A percentile compares a stretch with the other conserved stretches of the same genome.
These are phyloP conservation scores for Pilobolus umbonatus DNA, from an alignment of 192 early-diverging fungal species.

Conservation along the genomic window DNA sequence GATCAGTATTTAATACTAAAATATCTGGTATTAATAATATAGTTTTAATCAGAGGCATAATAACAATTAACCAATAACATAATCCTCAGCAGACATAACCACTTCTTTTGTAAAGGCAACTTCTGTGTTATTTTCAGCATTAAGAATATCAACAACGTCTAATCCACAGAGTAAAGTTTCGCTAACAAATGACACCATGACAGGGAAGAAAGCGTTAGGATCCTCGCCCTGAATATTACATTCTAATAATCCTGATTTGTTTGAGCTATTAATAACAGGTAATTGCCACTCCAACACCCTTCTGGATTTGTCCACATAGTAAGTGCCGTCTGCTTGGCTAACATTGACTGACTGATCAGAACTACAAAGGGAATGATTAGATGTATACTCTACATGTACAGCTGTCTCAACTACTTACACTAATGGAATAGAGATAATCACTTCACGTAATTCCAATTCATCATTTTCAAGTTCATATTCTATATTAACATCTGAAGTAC, in stretches of 20 bases:
- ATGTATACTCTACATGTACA: not conserved
- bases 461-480: slow-evolving; percentile 88
- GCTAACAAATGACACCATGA: slow-evolving; percentile 71
- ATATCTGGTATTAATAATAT: too few species aligned
- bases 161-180: slow-evolving; percentile 72
- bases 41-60: not conserved
- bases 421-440: slow-evolving; percentile 86
- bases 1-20: too few species aligned
- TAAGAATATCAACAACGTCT: slow-evolving; percentile 53
- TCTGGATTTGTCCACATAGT: slow-evolving; percentile 67
- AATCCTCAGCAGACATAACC: slow-evolving; percentile 71
- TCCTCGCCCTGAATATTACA: slow-evolving; percentile 78
- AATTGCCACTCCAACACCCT: slow-evolving; percentile 83
- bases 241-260: slow-evolving; percentile 77
- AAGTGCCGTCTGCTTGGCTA: slow-evolving; percentile 77
- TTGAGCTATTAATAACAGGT: slow-evolving; percentile 70
- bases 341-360: slow-evolving; percentile 51
- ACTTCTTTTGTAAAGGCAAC: slow-evolving; percentile 73
- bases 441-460: slow-evolving; percentile 77
- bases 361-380: not conserved
- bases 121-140: slow-evolving; percentile 49
- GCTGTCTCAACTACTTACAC: too few species aligned
- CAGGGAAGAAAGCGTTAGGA: slow-evolving; percentile 81
- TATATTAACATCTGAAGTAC: slow-evolving; percentile 91
- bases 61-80: slow-evolving; percentile 65